phyloP scores from a whole-genome alignment of 129 eudicot species.

The Chrysanthemum makinoi region DNA sequence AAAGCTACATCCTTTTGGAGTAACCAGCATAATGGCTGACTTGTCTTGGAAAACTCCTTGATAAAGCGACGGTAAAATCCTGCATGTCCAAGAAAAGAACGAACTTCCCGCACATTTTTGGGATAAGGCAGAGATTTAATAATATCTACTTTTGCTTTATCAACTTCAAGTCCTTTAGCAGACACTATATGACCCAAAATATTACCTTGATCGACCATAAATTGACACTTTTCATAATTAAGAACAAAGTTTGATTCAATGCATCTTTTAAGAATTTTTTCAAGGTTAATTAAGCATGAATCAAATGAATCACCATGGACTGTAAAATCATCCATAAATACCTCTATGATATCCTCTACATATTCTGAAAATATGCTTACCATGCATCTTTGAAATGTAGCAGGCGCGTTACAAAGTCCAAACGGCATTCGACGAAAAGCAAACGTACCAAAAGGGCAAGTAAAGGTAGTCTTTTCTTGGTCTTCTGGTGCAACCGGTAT shows the following conservation, averaged over 20 bases:
- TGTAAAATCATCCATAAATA: neutral
- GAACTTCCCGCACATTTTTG: neutral
- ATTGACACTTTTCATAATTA: slow-evolving; percentile 11
- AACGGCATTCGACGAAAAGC: too few species aligned
- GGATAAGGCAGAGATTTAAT: slow-evolving; percentile 1
- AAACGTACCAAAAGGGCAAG: too few species aligned
- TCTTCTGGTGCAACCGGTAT: neutral
- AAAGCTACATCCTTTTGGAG: neutral
- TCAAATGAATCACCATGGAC: slow-evolving; percentile 1
- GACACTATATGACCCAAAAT: neutral
- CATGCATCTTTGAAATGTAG: neutral
- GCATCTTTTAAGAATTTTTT: neutral
- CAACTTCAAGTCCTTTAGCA: neutral
- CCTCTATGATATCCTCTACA: neutral
- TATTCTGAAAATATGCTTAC: neutral
- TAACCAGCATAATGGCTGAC: neutral
- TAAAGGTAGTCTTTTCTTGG: neutral
- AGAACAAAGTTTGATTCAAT: slow-evolving; percentile 6
- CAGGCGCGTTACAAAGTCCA: too few species aligned
- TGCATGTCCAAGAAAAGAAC: slow-evolving; percentile 8
- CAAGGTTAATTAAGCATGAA: neutral
- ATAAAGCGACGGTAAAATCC: neutral
- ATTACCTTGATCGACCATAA: slow-evolving; percentile 2
- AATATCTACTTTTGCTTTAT: neutral
- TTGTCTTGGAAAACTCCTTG: neutral